Conservation (phyloP, 257 asterid genomes). For the Nicotiana obtusifolia region DNA sequence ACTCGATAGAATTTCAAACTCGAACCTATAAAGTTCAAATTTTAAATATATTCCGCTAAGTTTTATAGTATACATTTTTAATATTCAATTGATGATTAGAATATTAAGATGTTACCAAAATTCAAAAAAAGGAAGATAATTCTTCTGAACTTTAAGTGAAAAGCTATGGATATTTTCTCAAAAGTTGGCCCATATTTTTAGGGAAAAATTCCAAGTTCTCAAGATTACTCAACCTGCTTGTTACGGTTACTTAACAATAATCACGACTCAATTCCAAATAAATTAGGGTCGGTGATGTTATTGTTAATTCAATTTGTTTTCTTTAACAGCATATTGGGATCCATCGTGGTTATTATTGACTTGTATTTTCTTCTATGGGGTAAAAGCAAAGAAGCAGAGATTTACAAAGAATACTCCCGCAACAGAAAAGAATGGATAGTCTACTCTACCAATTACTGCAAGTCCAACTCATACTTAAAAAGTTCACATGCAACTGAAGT, state of each 20-base stretch:
- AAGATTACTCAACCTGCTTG: background rate
- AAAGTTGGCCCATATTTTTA: no score
- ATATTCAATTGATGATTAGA: no score
- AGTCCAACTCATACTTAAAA: background rate
- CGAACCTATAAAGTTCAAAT: no score
- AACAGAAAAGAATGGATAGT: background rate
- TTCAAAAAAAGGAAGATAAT: constrained; percentile 17
- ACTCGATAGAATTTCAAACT: no score
- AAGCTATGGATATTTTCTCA: no score
- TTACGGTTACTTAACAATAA: background rate
- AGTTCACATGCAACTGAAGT: no score
- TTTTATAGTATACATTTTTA: no score
- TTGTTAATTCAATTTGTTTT: no score
- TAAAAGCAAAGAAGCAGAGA: constrained; percentile 52
- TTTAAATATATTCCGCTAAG: no score
- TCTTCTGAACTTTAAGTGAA: background rate
- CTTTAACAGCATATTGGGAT: no score
- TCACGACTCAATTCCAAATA: constrained; percentile 17
- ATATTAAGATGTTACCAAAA: constrained; percentile 11
- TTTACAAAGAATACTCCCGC: background rate
- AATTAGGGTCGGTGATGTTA: constrained; percentile 32
- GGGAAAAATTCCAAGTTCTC: background rate
- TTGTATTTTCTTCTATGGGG: constrained; percentile 64
- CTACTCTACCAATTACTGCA: background rate
- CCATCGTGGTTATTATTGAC: constrained; percentile 37